Evolutionary conservation across 2,329 filamentous ascomycete genomes (phyloP), one percentile per base, ranked within the genome.

Genomic region (Coniochaeta pulveracea): DNA sequence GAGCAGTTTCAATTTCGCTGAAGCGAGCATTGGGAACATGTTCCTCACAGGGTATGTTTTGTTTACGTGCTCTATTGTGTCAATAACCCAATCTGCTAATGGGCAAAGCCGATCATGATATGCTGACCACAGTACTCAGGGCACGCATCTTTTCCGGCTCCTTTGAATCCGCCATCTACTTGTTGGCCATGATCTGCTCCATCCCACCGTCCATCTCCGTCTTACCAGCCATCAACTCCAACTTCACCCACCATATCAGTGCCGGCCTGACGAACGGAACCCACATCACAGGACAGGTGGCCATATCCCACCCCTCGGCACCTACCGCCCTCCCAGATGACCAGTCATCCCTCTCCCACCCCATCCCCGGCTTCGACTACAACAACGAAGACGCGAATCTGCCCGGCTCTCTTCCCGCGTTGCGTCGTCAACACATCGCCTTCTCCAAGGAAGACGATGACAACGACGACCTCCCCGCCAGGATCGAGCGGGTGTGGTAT

Each of bases 191-290:
- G 45, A 84, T 95, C 42, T 93, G 88, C 49, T 76, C 75, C n/a
- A 81, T 96, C 1, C 81, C 85, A 0, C 69, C 74, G 9, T 68
- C 76, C 33, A 76, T 91, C 5, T 70, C 76, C 0, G 85, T 95
- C 1, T 74, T 96, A 11, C 91, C 89, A 0, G 85, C 84, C 4
- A 84, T 96, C 45, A 93, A 94, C 62, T 86, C 82, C 41, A 96
- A 94, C 54, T 95, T 95, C 61, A 85, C 85, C 0, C 84, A 93
- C 48, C 89, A 96, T 56, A 96, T 96, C 44, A 85, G 82, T 5
- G 89, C 86, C 2, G 80, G 82, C 0, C 66, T 96, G 0, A 63
- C 65, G 12, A 74, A 94, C 51, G 85, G 83, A 6, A 76, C 73
- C 1, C 62, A 80, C 17, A 93, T 96, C 45, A 82, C 83, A 0